phyloP scores from a whole-genome alignment of 2,329 filamentous ascomycete species.

The Talaromyces islandicus region DNA sequence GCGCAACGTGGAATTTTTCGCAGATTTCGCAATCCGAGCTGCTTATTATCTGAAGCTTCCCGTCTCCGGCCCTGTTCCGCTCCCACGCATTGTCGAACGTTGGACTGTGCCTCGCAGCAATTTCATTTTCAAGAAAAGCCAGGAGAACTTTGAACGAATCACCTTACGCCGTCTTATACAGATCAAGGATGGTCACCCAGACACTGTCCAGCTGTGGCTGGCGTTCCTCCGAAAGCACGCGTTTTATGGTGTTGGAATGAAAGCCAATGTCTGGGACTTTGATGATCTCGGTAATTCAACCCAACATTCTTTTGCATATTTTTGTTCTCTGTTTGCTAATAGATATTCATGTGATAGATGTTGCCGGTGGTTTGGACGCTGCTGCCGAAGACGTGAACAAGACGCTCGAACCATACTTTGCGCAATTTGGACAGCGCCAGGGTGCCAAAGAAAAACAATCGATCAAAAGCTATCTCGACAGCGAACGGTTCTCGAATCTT shows the following conservation, averaged over 20 bases:
- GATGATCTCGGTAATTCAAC: conserved; percentile 59
- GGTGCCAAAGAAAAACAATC: conserved; percentile 22
- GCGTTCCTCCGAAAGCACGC: conserved; percentile 88
- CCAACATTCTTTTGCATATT: not conserved
- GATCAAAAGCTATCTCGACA: conserved; percentile 30
- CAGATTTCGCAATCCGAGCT: conserved; percentile 88
- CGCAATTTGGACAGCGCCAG: conserved; percentile 35
- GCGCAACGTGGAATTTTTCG: conserved; percentile 87
- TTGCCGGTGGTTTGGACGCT: conserved; percentile 35
- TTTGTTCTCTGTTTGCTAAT: conserved; percentile 10
- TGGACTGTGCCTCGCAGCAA: conserved; percentile 88
- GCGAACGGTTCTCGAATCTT: conserved; percentile 29
- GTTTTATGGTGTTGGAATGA: conserved; percentile 97
- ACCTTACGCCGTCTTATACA: conserved; percentile 82
- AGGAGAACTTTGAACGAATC: conserved; percentile 95
- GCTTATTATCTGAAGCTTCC: conserved; percentile 90
- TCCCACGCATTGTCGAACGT: conserved; percentile 80
- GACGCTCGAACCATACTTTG: conserved; percentile 33
- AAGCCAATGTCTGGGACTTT: conserved; percentile 94
- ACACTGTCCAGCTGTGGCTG: conserved; percentile 85
- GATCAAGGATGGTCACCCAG: conserved; percentile 84
- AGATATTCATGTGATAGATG: conserved; percentile 24
- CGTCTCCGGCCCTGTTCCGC: conserved; percentile 75
- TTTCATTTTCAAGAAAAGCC: conserved; percentile 95
- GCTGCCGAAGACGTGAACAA: conserved; percentile 32